Conservation (phyloP, 2,329 filamentous ascomycete genomes). For the Graphilbum fragrans region DNA sequence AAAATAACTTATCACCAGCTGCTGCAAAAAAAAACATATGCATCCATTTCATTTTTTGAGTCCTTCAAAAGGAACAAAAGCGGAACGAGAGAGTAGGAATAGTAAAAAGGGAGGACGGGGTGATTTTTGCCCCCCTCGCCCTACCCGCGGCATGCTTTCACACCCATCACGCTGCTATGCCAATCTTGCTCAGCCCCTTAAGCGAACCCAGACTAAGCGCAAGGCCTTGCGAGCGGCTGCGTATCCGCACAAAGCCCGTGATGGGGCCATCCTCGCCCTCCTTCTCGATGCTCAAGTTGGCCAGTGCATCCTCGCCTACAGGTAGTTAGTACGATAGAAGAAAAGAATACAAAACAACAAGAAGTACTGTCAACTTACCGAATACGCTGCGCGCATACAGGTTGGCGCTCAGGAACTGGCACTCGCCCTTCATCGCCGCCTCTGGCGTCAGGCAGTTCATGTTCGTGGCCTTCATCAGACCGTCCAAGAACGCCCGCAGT, state of each 20-base stretch:
- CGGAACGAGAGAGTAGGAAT: no score
- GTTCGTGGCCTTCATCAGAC: constrained; percentile 95
- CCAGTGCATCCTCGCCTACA: constrained; percentile 90
- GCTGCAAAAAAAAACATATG: neutral
- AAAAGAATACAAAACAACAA: neutral
- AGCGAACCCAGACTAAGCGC: constrained; percentile 87
- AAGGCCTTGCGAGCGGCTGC: constrained; percentile 90
- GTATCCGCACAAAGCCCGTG: constrained; percentile 94
- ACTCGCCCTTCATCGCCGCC: constrained; percentile 91
- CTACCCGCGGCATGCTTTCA: no score
- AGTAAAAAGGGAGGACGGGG: no score
- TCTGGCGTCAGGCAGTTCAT: constrained; percentile 98
- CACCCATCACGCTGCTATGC: constrained; percentile 24
- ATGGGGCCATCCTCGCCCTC: constrained; percentile 91
- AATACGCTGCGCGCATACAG: constrained; percentile 95
- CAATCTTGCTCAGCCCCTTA: constrained; percentile 84
- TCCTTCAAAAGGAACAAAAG: neutral
- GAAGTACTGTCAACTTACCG: constrained; percentile 43
- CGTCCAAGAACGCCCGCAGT: constrained; percentile 80
- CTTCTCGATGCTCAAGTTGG: constrained; percentile 96
- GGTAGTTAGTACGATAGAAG: constrained; percentile 1
- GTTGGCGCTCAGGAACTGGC: constrained; percentile 94
- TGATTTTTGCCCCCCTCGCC: no score
- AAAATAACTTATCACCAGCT: neutral
- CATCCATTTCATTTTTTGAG: neutral